Evolutionary conservation across 2,329 filamentous ascomycete species (phyloP).

Genomic region (Aspergillus felis): DNA sequence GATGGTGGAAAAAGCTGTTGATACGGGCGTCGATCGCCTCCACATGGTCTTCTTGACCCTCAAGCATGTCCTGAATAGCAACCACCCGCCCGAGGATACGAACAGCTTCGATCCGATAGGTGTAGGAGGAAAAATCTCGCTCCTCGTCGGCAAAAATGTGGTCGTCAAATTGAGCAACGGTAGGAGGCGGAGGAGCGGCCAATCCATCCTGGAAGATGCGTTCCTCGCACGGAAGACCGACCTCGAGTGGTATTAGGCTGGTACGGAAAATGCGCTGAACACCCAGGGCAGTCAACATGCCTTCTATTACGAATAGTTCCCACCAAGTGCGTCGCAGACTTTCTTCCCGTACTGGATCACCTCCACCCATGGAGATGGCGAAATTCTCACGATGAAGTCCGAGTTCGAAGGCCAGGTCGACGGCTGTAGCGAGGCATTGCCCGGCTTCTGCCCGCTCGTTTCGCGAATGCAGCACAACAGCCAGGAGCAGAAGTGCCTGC

Average conservation of each 20-base stretch:
- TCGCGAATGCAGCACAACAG: conserved; percentile 73
- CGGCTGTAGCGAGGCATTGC: conserved; percentile 63
- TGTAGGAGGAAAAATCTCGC: conserved; percentile 72
- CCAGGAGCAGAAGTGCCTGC: conserved; percentile 72
- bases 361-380: conserved; percentile 59
- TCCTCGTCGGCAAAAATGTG: conserved; percentile 68
- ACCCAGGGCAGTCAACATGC: conserved; percentile 72
- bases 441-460: conserved; percentile 67
- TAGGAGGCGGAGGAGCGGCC: conserved; percentile 55
- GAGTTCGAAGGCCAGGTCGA: conserved; percentile 69
- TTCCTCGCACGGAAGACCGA: conserved; percentile 78
- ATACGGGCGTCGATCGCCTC: conserved; percentile 57
- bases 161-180: conserved; percentile 72
- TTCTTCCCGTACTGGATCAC: conserved; percentile 69
- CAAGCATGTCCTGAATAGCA: conserved; percentile 32
- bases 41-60: conserved; percentile 51
- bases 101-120: conserved; percentile 77
- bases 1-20: conserved; percentile 73
- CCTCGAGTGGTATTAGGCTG: conserved; percentile 64
- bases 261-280: conserved; percentile 54
- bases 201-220: conserved; percentile 54
- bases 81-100: conserved; percentile 76
- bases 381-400: conserved; percentile 69
- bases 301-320: conserved; percentile 77
- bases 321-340: conserved; percentile 89